Conservation (phyloP, 1,139 yeast species). For the Suhomyces maxii region DNA sequence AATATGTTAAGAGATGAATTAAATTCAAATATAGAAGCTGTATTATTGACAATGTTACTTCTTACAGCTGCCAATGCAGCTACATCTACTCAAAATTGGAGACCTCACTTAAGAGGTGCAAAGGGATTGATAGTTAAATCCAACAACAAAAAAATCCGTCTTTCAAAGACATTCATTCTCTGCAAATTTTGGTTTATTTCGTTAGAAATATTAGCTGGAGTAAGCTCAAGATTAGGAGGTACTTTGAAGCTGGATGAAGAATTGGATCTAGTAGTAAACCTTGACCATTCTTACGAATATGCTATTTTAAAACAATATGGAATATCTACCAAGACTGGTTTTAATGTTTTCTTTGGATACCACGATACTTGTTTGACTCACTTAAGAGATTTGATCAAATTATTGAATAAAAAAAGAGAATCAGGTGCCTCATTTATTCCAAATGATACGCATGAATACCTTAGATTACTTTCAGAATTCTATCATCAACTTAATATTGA, state of each 20-base stretch:
- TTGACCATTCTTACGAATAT: slow-evolving; percentile 13
- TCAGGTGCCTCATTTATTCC: slow-evolving; percentile 5
- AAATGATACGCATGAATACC: slow-evolving; percentile 15
- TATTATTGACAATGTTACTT: slow-evolving; percentile 20
- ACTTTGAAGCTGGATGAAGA: slow-evolving; percentile 17
- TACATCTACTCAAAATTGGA: slow-evolving; percentile 20
- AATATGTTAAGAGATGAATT: slow-evolving; percentile 9
- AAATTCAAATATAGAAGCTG: slow-evolving; percentile 19
- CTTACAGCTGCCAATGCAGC: slow-evolving; percentile 21
- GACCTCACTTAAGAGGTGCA: slow-evolving; percentile 24
- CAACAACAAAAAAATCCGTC: slow-evolving; percentile 8
- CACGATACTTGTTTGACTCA: slow-evolving; percentile 14
- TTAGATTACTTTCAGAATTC: slow-evolving; percentile 17
- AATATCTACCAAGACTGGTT: slow-evolving; percentile 16
- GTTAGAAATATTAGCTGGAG: slow-evolving; percentile 21
- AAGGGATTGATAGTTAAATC: slow-evolving; percentile 20
- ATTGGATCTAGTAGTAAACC: slow-evolving; percentile 15
- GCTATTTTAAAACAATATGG: slow-evolving; percentile 17
- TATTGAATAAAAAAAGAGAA: slow-evolving; percentile 14
- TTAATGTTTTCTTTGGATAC: slow-evolving; percentile 18
- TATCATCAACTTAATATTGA: slow-evolving; percentile 9
- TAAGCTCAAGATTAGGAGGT: slow-evolving; percentile 19
- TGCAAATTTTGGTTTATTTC: slow-evolving; percentile 22
- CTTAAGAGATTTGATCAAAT: slow-evolving; percentile 18
- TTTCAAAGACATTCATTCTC: slow-evolving; percentile 16